Base-by-base conservation (phyloP, 306 rosid species). In the Leucaena leucocephala region DNA sequence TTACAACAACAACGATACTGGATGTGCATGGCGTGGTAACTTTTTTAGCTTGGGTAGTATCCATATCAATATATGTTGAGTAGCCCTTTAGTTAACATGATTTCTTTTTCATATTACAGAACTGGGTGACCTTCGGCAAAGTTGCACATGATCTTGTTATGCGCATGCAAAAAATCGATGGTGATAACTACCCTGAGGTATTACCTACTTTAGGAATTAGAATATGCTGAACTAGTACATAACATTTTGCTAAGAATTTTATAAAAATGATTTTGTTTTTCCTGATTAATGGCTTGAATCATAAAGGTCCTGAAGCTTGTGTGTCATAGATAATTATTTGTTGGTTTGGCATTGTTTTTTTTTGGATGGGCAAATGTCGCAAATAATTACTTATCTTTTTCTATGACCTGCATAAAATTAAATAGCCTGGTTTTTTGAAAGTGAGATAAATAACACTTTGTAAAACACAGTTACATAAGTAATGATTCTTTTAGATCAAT, bases 161-260 rank as follows among this genome's bases (percentile, higher is more conserved):
- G 92, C 98, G 91, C 68, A 90, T 95, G 77, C 98, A 91, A 82
- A 93, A 95, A 88, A 89, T 95, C 82, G 99, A 95, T 54, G 97
- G 98, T 38, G 98, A 93, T 78, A 91, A 95, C 83, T 95, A 95
- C 81, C 99, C 99, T 43, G 99, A 95, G 99, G 99, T 95, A 78
- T 39, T 81, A 77, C 80, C 72, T 72, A 71, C 44, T 27, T 44
- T 62, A 36, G 68, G 71, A 78, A 81, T 76, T 42, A 42, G 76
- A 79, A 67, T 78, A 38, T 49, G 61, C 61, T 46, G 77, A 58
- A 72, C 36, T 10, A 40, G 17, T 10, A 34, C 16, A 16, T 67
- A 22, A 17, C 5, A 42, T 43, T 68, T 68, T 42, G 8, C 3
- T 11, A 17, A 42, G 5, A 67, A 19, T n/a, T 33, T 62, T 15